phyloP scores from a whole-genome alignment of 768 basidiomycete genomes.

The Pisolithus microcarpus region DNA sequence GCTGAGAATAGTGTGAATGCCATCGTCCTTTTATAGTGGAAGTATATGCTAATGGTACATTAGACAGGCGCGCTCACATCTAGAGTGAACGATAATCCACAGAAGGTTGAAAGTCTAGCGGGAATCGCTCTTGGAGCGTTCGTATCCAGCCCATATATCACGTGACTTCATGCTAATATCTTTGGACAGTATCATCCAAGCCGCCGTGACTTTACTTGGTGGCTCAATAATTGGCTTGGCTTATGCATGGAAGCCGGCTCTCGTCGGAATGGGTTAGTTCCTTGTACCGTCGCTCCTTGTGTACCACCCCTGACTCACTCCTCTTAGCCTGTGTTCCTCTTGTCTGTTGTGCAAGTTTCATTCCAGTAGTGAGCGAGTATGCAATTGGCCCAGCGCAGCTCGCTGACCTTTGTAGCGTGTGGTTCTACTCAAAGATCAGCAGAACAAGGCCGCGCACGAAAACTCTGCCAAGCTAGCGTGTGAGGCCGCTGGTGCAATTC shows the following conservation, averaged over 20 bases:
- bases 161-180: conserved; percentile 33
- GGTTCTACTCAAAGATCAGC: conserved; percentile 81
- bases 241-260: conserved; percentile 71
- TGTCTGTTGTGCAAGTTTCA: conserved; percentile 69
- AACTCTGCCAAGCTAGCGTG: conserved; percentile 82
- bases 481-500: conserved; percentile 84
- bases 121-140: conserved; percentile 81
- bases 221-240: conserved; percentile 72
- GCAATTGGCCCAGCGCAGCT: not conserved
- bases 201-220: conserved; percentile 56
- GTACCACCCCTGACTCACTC: not conserved
- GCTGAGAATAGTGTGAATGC: conserved; percentile 66
- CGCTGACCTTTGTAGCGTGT: conserved; percentile 42
- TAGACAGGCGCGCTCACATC: conserved; percentile 79
- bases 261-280: conserved; percentile 69
- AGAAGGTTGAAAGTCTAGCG: conserved; percentile 82
- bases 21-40: not conserved
- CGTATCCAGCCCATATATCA: conserved; percentile 16
- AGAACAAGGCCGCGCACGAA: conserved; percentile 75
- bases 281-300: not conserved
- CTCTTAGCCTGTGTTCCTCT: conserved; percentile 60
- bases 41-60: not conserved
- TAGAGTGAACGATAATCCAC: conserved; percentile 75
- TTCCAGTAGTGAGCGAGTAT: conserved; percentile 57
- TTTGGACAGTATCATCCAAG: conserved; percentile 63